Conservation (phyloP, 2,329 filamentous ascomycete genomes). For the Clonostachys rhizophaga region DNA sequence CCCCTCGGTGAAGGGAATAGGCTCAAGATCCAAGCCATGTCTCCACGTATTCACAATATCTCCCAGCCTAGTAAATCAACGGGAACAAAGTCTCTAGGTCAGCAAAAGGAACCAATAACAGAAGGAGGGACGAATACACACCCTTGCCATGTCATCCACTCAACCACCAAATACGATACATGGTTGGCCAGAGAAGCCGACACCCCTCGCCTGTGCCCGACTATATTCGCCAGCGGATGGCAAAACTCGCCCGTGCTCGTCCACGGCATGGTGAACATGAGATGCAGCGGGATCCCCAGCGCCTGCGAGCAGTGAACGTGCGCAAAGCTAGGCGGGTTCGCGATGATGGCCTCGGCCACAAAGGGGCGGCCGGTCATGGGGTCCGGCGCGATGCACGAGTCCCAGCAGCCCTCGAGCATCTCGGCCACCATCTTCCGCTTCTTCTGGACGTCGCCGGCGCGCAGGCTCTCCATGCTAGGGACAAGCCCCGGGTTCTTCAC, state of each 20-base stretch:
- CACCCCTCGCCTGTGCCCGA: not conserved
- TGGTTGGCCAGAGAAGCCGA: slow-evolving; percentile 92
- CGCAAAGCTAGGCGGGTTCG: slow-evolving; percentile 93
- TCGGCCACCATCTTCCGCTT: slow-evolving; percentile 68
- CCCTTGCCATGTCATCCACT: slow-evolving; percentile 75
- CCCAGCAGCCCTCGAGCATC: slow-evolving; percentile 21
- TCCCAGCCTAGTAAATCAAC: slow-evolving; percentile 36
- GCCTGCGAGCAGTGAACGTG: slow-evolving; percentile 97
- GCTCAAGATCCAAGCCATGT: slow-evolving; percentile 55
- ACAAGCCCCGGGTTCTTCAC: slow-evolving; percentile 89
- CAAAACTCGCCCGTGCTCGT: slow-evolving; percentile 94
- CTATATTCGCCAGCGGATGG: slow-evolving; percentile 89
- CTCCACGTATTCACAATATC: slow-evolving; percentile 70
- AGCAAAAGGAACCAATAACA: not conserved
- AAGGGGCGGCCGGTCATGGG: slow-evolving; percentile 52
- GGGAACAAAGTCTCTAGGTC: not conserved
- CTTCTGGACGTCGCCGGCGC: slow-evolving; percentile 90
- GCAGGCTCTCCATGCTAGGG: slow-evolving; percentile 79
- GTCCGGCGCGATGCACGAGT: slow-evolving; percentile 17
- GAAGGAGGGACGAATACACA: slow-evolving; percentile 6
- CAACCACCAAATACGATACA: slow-evolving; percentile 92
- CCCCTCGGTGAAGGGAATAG: slow-evolving; percentile 54
- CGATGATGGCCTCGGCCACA: slow-evolving; percentile 88
- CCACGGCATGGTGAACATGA: slow-evolving; percentile 99
- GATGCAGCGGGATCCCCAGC: slow-evolving; percentile 88